Conservation (phyloP, 139 green algal species). For the Tetraselmis striata region DNA sequence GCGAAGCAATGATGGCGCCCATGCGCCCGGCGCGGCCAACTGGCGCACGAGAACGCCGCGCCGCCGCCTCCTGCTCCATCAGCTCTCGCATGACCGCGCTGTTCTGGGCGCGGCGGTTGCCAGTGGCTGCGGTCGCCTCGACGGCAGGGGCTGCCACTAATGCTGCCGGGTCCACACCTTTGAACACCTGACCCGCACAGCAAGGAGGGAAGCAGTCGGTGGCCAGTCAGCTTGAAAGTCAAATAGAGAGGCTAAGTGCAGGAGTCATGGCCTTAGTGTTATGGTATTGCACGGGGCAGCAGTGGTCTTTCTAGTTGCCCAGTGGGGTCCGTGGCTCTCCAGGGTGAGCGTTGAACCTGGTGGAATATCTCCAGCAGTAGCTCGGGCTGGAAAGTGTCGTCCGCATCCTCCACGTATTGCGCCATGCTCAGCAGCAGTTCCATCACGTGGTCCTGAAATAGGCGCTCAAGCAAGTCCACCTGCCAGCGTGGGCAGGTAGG, state of each 20-base stretch:
- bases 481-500: conserved; percentile 6
- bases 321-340: too few species aligned
- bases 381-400: conserved; percentile 45
- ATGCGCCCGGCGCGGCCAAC: neutral
- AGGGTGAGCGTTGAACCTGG: too few species aligned
- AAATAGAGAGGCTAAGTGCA: too few species aligned
- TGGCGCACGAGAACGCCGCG: neutral
- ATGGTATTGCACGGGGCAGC: too few species aligned
- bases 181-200: neutral
- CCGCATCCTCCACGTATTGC: conserved; percentile 27
- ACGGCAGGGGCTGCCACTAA: neutral
- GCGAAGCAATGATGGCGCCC: neutral
- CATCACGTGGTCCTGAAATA: conserved; percentile 57
- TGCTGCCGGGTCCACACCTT: neutral
- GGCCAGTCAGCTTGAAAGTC: too few species aligned
- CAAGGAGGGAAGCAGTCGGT: too few species aligned
- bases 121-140: neutral
- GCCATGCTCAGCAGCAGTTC: conserved; percentile 65
- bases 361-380: conserved; percentile 69
- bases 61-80: neutral
- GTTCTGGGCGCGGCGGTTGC: neutral
- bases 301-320: too few species aligned
- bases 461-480: conserved; percentile 38
- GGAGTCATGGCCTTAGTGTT: too few species aligned
- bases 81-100: neutral